Base-by-base conservation (phyloP, 2,329 filamentous ascomycete genomes). In the Aureobasidium sp. region DNA sequence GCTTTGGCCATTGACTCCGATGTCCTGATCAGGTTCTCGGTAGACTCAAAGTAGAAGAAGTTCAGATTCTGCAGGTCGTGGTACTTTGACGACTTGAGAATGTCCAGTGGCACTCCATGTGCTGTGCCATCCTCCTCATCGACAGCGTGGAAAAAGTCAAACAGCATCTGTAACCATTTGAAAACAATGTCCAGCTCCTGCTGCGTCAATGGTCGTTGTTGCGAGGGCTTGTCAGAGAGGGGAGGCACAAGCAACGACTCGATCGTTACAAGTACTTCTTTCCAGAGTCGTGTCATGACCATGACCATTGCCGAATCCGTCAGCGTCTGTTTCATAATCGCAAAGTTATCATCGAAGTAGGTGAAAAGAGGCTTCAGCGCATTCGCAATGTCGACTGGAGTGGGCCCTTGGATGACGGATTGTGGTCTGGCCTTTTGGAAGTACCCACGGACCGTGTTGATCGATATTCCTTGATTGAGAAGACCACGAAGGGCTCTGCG, bases 331-430 rank as follows among this genome's bases (percentile, higher is more conserved):
- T 97, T 96, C 92, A 99, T 96, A 67, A 97, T 96, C 62, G 91
- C 90, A 74, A 99, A 99, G 69, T 99, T 99, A 71, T 96, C 93
- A 71, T 99, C 90, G 71, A 99, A 99, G 73, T 99, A 99, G 58
- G 85, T 83, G 71, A 96, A 94, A 0, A 99, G 81, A 4, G 91
- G 88, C 66, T 88, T 86, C 13, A 99, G 78, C 0, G 90, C 90
- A 66, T 87, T 87, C 65, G 90, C 87, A 21, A 96, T 81, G 62
- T 96, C 90, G 7, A 80, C 81, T 33, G 84, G 82, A 19, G 64
- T 65, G 2, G 69, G 68, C 19, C 81, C 80, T 50, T 84, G 79
- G 10, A 75, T 65, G 15, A 78, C 72, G 42, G 76, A 74, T 65
- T 77, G 74, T 17, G 77, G 73, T 64, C 81, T 75, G 64, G 79